These are phyloP conservation scores for Vitis rupestris DNA, from an alignment of 164 flowering plant species.

Conservation along the genomic window DNA sequence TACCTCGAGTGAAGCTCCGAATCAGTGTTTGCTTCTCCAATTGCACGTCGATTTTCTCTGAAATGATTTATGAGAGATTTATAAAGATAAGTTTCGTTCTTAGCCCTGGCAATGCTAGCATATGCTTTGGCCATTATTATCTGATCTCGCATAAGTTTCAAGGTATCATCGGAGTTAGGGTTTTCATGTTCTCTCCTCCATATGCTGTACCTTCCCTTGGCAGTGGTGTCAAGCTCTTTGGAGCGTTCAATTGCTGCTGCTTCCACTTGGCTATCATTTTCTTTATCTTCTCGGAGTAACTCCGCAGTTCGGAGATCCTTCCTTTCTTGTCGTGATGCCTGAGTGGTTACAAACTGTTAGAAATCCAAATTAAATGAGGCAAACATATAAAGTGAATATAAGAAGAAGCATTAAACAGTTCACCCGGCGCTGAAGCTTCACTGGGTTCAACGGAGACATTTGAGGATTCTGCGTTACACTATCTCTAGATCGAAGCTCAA, in stretches of 20 bases:
- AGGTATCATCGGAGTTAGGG: conserved; percentile 49
- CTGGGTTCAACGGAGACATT: conserved; percentile 40
- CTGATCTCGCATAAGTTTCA: conserved; percentile 54
- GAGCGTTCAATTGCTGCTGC: conserved; percentile 64
- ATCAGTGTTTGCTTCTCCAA: conserved; percentile 87
- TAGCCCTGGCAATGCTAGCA: conserved; percentile 43
- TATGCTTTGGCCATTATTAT: conserved; percentile 54
- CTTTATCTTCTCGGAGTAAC: conserved; percentile 50
- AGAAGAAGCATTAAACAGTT: conserved; percentile 8
- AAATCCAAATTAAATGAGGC: conserved; percentile 12
- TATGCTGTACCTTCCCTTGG: conserved; percentile 72
- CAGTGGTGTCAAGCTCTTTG: conserved; percentile 42
- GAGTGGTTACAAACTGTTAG: conserved; percentile 19
- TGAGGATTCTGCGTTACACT: conserved; percentile 19
- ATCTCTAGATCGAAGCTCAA: conserved; percentile 30
- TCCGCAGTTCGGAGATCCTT: conserved; percentile 48
- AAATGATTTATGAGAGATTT: conserved; percentile 54
- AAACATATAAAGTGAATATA: neutral
- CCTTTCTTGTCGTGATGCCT: conserved; percentile 63
- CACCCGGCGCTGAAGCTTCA: conserved; percentile 74
- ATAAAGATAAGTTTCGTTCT: conserved; percentile 37
- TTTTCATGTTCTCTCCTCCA: conserved; percentile 85
- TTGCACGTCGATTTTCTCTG: conserved; percentile 48
- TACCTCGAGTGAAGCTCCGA: conserved; percentile 77
- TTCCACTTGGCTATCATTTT: conserved; percentile 45